Evolutionary conservation across 257 asterid genomes (phyloP).

Genomic region (Solanum clarkiae): DNA sequence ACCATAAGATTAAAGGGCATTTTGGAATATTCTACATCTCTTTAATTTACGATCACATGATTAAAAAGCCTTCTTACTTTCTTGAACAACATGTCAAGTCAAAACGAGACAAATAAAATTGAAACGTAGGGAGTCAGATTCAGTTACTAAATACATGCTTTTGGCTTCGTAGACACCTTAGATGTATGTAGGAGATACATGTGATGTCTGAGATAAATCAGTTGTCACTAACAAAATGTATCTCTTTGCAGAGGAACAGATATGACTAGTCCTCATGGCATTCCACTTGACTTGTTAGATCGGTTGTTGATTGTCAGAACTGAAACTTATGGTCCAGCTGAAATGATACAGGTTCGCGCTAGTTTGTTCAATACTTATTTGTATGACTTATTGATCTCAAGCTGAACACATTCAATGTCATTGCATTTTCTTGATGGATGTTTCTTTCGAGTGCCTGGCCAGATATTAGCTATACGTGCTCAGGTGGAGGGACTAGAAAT

Average conservation of each 20-base stretch:
- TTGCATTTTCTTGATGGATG: not conserved
- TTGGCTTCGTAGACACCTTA: not conserved
- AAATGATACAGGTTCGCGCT: constrained; percentile 78
- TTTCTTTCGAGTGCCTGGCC: not conserved
- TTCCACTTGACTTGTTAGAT: constrained; percentile 87
- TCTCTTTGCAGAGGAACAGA: constrained; percentile 72
- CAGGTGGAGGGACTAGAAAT: constrained; percentile 84
- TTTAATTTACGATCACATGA: no score
- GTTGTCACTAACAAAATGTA: not conserved
- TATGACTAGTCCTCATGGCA: constrained; percentile 91
- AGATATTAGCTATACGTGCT: constrained; percentile 93
- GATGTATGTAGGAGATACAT: not conserved
- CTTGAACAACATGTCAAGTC: no score
- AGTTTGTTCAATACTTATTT: not conserved
- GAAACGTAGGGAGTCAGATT: not conserved
- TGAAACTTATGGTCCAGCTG: constrained; percentile 90
- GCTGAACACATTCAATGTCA: not conserved
- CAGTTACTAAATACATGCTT: not conserved
- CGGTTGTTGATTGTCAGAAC: constrained; percentile 88
- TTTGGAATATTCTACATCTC: no score
- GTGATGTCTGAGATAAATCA: not conserved
- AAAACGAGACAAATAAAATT: not conserved
- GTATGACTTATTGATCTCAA: not conserved
- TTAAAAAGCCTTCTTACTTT: no score
- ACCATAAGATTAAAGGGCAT: no score